Evolutionary conservation across 2,329 filamentous ascomycete genomes (phyloP).

Genomic region (Penicillium sp.): DNA sequence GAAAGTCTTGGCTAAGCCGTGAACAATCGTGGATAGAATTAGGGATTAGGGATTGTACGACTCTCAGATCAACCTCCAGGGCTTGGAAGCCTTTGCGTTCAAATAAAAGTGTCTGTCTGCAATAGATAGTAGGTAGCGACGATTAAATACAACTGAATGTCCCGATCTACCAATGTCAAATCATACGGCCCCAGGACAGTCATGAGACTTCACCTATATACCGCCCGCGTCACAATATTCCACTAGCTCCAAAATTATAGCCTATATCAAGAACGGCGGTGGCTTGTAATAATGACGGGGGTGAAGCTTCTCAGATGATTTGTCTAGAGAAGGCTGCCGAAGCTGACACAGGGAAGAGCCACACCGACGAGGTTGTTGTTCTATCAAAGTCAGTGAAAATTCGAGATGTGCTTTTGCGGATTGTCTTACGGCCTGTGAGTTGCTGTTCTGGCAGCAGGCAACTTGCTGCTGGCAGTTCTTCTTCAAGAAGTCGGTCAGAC

Average conservation of each 20-base stretch:
- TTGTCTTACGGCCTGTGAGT: constrained; percentile 22
- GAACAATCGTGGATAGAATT: too few species aligned
- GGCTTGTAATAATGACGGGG: not conserved
- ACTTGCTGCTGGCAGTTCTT: constrained; percentile 34
- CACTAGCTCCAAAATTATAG: not conserved
- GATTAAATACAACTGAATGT: constrained; percentile 17
- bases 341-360: constrained; percentile 32
- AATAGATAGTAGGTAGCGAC: not conserved
- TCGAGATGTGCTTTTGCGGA: not conserved
- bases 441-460: constrained; percentile 33
- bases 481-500: constrained; percentile 23
- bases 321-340: constrained; percentile 33
- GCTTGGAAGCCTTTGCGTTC: too few species aligned
- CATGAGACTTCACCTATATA: constrained; percentile 13
- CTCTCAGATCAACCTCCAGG: too few species aligned
- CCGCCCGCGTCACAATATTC: not conserved
- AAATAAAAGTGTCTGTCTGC: too few species aligned
- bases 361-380: constrained; percentile 31
- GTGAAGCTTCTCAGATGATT: not conserved
- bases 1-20: too few species aligned
- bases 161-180: not conserved
- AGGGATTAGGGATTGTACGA: too few species aligned
- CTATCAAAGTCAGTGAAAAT: constrained; percentile 17
- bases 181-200: constrained; percentile 5
- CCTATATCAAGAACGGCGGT: not conserved